Percentiles rank a stretch among this genome's conserved stretches.
These are phyloP conservation scores for Mycosarcoma mackinlayi DNA, from an alignment of 1,284 basidiomycete genomes.

Conservation along the genomic window DNA sequence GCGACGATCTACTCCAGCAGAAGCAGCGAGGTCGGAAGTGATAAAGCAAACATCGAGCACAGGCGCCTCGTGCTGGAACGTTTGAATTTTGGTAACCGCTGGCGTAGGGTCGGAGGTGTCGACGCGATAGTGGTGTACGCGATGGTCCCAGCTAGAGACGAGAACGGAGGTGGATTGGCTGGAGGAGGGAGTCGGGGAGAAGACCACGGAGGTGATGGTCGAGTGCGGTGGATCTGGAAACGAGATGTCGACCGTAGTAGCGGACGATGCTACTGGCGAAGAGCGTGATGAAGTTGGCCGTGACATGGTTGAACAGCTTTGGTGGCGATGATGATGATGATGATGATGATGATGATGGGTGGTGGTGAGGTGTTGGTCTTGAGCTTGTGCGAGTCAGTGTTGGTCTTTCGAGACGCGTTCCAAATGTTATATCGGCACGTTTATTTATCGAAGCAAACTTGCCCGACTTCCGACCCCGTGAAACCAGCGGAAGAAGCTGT, in stretches of 20 bases:
- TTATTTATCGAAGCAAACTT: neutral
- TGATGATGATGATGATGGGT: conserved; percentile 2
- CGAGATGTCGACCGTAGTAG: conserved; percentile 8
- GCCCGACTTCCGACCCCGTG: neutral
- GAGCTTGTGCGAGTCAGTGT: no score
- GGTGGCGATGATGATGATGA: no score
- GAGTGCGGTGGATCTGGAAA: conserved; percentile 38
- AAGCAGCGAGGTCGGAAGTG: conserved; percentile 51
- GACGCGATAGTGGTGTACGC: conserved; percentile 57
- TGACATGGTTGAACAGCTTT: conserved; percentile 12
- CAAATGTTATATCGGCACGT: neutral
- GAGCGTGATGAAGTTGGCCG: conserved; percentile 34
- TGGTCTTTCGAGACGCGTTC: conserved; percentile 6
- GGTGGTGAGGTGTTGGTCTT: conserved; percentile 10
- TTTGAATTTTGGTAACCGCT: conserved; percentile 36
- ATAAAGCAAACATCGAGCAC: conserved; percentile 66
- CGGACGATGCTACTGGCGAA: conserved; percentile 10
- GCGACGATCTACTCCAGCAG: conserved; percentile 58
- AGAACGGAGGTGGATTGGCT: conserved; percentile 45
- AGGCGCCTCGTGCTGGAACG: conserved; percentile 60
- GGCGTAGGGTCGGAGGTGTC: neutral
- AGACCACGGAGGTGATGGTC: conserved; percentile 48
- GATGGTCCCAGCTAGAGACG: conserved; percentile 61
- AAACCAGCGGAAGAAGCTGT: neutral
- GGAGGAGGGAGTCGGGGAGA: conserved; percentile 26